Percentiles rank a stretch among this genome's conserved stretches.
These are phyloP conservation scores for Cerrena zonata DNA, from an alignment of 1,284 basidiomycete genomes.

Conservation along the genomic window DNA sequence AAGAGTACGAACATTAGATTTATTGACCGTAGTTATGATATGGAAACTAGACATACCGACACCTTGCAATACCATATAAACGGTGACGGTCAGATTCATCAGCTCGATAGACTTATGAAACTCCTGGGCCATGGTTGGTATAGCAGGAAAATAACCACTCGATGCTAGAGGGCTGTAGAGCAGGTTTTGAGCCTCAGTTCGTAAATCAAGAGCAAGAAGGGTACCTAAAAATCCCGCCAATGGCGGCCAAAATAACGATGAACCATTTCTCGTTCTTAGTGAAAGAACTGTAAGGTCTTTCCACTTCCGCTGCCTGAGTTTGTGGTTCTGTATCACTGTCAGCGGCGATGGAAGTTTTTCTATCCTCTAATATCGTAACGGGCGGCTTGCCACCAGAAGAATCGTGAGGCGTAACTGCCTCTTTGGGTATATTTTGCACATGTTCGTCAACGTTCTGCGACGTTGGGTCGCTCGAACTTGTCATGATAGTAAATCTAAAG, in stretches of 20 bases:
- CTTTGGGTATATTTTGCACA: background rate
- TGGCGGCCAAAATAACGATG: conserved; percentile 51
- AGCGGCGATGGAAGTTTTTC: too few species aligned
- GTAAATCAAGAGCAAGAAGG: too few species aligned
- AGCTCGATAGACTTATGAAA: conserved; percentile 62
- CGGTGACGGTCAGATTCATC: conserved; percentile 73
- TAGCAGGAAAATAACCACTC: conserved; percentile 75
- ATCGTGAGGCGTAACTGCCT: background rate
- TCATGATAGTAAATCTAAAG: too few species aligned
- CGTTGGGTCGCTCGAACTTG: too few species aligned
- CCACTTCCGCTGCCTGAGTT: background rate
- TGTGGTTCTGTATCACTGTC: too few species aligned
- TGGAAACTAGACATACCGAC: conserved; percentile 40
- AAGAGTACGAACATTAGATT: too few species aligned
- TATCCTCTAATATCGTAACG: background rate
- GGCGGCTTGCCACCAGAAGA: background rate
- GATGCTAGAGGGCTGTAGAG: conserved; percentile 58
- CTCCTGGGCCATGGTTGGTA: conserved; percentile 56
- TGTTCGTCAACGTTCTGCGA: too few species aligned
- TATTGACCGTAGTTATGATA: background rate
- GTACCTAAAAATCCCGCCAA: conserved; percentile 61
- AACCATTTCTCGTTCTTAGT: conserved; percentile 59
- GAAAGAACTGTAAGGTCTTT: conserved; percentile 47
- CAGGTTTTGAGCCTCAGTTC: too few species aligned
- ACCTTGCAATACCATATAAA: conserved; percentile 76